Percentiles rank a stretch among this genome's conserved stretches.
phyloP scores from a whole-genome alignment of 805 yeast species.

The Starmerella apicola region DNA sequence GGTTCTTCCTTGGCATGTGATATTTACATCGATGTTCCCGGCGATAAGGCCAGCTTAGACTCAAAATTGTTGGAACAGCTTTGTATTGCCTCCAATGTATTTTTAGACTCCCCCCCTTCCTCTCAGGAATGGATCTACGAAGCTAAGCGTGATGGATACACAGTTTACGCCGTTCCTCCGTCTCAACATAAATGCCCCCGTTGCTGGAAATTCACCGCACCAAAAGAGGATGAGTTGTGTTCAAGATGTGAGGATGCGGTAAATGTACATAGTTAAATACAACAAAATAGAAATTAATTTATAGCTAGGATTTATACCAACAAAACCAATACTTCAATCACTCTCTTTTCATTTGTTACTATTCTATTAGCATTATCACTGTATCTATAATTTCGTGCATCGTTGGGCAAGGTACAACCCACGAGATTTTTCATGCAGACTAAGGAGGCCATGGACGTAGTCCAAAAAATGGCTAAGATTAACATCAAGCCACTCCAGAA shows the following conservation, averaged over 20 bases:
- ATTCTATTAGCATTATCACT: too few relatives aligned
- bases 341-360: too few relatives aligned
- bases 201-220: slow-evolving; percentile 76
- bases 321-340: too few relatives aligned
- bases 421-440: not conserved
- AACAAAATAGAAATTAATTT: not conserved
- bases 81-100: slow-evolving; percentile 52
- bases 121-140: slow-evolving; percentile 25
- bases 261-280: not conserved
- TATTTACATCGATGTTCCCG: slow-evolving; percentile 29
- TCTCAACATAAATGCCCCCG: slow-evolving; percentile 64
- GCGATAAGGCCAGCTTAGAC: slow-evolving; percentile 17
- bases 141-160: slow-evolving; percentile 25
- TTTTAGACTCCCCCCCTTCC: slow-evolving; percentile 22
- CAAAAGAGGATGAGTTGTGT: slow-evolving; percentile 45
- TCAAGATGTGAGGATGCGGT: slow-evolving; percentile 38
- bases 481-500: too few relatives aligned
- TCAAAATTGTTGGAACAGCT: slow-evolving; percentile 42
- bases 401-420: too few relatives aligned
- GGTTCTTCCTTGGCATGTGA: slow-evolving; percentile 47
- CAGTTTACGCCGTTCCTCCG: slow-evolving; percentile 36
- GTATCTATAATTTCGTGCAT: too few relatives aligned
- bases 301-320: too few relatives aligned
- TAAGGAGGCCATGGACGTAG: not conserved
- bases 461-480: too few relatives aligned